Evolutionary conservation across 345 rosid species (phyloP).

Genomic region (Nephelium lappaceum): DNA sequence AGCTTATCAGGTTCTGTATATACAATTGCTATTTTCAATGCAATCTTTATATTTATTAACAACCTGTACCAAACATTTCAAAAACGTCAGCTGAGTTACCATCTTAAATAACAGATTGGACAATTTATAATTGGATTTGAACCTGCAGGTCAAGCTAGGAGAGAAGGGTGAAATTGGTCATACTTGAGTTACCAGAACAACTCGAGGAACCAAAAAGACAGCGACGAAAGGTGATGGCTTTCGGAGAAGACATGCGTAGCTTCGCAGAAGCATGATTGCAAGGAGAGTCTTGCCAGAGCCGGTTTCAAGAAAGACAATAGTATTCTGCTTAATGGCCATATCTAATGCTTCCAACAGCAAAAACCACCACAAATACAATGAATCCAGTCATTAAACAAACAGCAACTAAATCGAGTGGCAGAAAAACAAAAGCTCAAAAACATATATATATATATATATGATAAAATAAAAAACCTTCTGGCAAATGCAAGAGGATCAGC

Average conservation of each 20-base stretch:
- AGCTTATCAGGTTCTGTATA: background rate
- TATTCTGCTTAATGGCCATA: conserved; percentile 67
- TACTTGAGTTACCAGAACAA: conserved; percentile 82
- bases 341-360: conserved; percentile 77
- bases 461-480: conserved; percentile 42
- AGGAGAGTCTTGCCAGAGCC: conserved; percentile 94
- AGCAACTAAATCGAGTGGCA: background rate
- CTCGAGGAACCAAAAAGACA: conserved; percentile 92
- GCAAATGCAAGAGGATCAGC: conserved; percentile 46
- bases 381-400: no score
- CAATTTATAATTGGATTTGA: background rate
- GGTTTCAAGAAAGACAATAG: conserved; percentile 72
- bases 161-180: background rate
- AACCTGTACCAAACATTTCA: background rate
- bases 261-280: conserved; percentile 89
- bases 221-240: conserved; percentile 76
- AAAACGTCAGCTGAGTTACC: background rate
- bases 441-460: no score
- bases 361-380: background rate
- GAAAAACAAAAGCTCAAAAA: background rate
- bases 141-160: background rate
- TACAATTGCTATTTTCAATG: background rate
- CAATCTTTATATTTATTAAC: background rate
- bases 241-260: conserved; percentile 64
- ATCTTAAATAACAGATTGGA: background rate